phyloP scores from a whole-genome alignment of 106 monocot species.

The Acorus calamus region DNA sequence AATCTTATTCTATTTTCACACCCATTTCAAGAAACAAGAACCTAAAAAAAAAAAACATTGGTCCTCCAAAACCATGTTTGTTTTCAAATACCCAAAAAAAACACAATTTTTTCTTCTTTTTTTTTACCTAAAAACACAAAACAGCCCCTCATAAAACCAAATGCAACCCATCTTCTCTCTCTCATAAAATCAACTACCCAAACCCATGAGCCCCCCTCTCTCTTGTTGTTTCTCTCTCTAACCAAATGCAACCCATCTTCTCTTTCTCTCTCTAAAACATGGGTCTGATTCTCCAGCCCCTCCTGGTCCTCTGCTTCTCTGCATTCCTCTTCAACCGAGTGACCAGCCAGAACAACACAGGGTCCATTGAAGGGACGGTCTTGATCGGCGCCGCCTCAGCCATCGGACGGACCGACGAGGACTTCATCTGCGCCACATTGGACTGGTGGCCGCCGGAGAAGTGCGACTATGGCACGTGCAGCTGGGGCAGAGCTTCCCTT shows the following conservation, averaged over 20 bases:
- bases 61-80: too few relatives aligned
- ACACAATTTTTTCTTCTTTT: too few relatives aligned
- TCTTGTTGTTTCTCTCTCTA: neutral
- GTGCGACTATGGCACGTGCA: conserved; percentile 92
- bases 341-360: conserved; percentile 7
- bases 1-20: too few relatives aligned
- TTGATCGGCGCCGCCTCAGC: conserved; percentile 36
- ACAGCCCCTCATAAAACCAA: too few relatives aligned
- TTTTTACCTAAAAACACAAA: too few relatives aligned
- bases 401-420: conserved; percentile 55
- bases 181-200: too few relatives aligned
- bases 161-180: too few relatives aligned
- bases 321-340: conserved; percentile 21
- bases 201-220: too few relatives aligned
- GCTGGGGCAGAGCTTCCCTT: conserved; percentile 77
- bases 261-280: conserved; percentile 2
- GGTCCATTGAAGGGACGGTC: conserved; percentile 20
- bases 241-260: neutral
- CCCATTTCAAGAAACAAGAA: too few relatives aligned
- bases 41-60: too few relatives aligned
- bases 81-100: too few relatives aligned
- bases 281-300: conserved; percentile 15
- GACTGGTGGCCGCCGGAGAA: conserved; percentile 99
- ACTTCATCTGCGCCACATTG: conserved; percentile 83
- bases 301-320: conserved; percentile 25